Percentiles rank a stretch among this genome's conserved stretches.
These are phyloP conservation scores for Rhamnella rubrinervis DNA, from an alignment of 331 rosid species.

Conservation along the genomic window DNA sequence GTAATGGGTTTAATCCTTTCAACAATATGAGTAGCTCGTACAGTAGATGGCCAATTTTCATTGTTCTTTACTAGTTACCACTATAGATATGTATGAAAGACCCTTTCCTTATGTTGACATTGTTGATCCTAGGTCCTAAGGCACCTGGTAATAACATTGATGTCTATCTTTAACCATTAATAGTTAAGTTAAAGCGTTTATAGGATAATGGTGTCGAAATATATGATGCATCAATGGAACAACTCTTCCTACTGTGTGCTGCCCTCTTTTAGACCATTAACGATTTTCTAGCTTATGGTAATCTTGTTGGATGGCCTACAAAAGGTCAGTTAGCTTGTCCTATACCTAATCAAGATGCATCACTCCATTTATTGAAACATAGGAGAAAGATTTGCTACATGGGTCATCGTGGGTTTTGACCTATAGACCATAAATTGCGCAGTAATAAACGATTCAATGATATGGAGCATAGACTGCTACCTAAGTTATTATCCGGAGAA, in stretches of 20 bases:
- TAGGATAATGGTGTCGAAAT: too few relatives aligned
- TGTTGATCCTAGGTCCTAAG: background rate
- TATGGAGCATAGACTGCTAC: background rate
- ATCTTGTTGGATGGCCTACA: too few relatives aligned
- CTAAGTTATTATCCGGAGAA: background rate
- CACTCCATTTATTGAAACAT: too few relatives aligned
- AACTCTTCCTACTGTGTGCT: too few relatives aligned
- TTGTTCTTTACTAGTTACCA: background rate
- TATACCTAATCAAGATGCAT: background rate
- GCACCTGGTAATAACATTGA: background rate
- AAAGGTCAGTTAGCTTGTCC: too few relatives aligned
- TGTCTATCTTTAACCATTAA: background rate
- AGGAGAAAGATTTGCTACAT: too few relatives aligned
- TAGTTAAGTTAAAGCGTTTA: background rate
- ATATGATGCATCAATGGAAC: background rate
- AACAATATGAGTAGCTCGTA: background rate
- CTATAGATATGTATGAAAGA: background rate
- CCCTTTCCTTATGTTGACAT: too few relatives aligned
- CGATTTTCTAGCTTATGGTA: too few relatives aligned
- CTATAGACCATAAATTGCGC: background rate
- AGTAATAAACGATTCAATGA: background rate
- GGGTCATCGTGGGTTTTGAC: background rate
- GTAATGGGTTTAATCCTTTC: constrained; percentile 4
- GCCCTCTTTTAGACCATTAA: too few relatives aligned
- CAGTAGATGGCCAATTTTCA: background rate